Base-by-base conservation (phyloP, 345 rosid species). In the Arabis alpina region DNA sequence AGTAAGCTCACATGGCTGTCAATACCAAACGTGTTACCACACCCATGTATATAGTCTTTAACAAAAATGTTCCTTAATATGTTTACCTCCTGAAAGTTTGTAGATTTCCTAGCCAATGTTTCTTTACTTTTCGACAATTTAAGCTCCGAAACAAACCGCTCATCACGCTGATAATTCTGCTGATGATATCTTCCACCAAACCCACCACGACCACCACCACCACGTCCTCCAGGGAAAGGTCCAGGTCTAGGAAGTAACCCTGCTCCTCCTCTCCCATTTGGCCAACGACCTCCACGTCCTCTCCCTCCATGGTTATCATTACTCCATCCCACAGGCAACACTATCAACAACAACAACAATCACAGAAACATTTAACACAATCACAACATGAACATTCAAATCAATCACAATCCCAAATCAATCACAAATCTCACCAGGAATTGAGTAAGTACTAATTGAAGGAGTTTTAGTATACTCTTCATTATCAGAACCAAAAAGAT, bases 211-310 rank as follows among this genome's bases (percentile, higher is more conserved):
- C 64, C 90, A 64, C 90, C 84, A 82, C 64, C 90, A 64, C 90
- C 84, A 72, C 86, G 92, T 72, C 94, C 88, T 72, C 94, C 88
- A 59, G 93, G 95, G 77, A 75, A 86, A 82, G 86, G 82, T 48
- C 93, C 93, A 30, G 97, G 99, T 28, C 96, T 87, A 44, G 97
- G 97, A 74, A 94, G 98, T 61, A 89, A 80, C 65, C 98, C 98
- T 14, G 88, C 81, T 69, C 97, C 88, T 67, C 97, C 98, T 79
- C 97, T 87, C 27, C 79, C 71, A 54, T 75, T 75, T 51, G 77
- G 82, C 98, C 97, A 87, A 27, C 95, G 93, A 42, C 93, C 96
- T 39, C 93, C 96, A 58, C 92, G 95, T 39, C 96, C 91, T 81
- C 97, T 82, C 39, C 87, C 86, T 16, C 85, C 84, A 6, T 77